Conservation (phyloP, 331 rosid species). For the Malus hybrid region DNA sequence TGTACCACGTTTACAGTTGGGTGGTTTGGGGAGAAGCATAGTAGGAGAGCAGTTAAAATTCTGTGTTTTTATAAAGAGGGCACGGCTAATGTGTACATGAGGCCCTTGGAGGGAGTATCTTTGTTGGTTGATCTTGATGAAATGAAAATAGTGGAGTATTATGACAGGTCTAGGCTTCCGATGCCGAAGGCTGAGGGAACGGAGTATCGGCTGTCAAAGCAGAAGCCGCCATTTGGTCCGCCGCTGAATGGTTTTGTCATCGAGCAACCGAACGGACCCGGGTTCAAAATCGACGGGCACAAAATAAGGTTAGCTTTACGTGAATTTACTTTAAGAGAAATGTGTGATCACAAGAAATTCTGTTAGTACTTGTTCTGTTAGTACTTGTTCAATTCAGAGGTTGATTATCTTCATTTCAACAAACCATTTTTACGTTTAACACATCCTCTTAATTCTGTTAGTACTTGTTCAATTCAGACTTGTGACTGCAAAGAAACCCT, state of each 20-base stretch:
- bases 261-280: constrained; percentile 36
- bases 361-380: too few relatives aligned
- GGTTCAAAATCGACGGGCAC: constrained; percentile 43
- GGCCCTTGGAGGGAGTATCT: constrained; percentile 55
- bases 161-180: constrained; percentile 30
- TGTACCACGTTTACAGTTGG: constrained; percentile 30
- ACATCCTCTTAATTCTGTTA: too few relatives aligned
- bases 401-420: too few relatives aligned
- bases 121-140: constrained; percentile 43
- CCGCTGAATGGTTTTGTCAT: constrained; percentile 12
- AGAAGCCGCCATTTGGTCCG: constrained; percentile 41
- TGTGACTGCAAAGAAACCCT: too few relatives aligned
- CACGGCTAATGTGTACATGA: constrained; percentile 24
- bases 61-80: constrained; percentile 32
- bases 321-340: too few relatives aligned
- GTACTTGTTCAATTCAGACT: too few relatives aligned
- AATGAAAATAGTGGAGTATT: constrained; percentile 32
- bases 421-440: too few relatives aligned
- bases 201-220: constrained; percentile 40
- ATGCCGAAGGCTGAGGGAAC: constrained; percentile 46
- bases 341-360: too few relatives aligned
- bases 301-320: constrained; percentile 30
- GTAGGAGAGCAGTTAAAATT: constrained; percentile 18
- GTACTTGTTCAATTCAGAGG: too few relatives aligned
- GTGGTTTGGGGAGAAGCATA: constrained; percentile 45